Evolutionary conservation across 768 basidiomycete species (phyloP), one percentile per base, ranked within the genome.

Genomic region (Suillus cothurnatus): DNA sequence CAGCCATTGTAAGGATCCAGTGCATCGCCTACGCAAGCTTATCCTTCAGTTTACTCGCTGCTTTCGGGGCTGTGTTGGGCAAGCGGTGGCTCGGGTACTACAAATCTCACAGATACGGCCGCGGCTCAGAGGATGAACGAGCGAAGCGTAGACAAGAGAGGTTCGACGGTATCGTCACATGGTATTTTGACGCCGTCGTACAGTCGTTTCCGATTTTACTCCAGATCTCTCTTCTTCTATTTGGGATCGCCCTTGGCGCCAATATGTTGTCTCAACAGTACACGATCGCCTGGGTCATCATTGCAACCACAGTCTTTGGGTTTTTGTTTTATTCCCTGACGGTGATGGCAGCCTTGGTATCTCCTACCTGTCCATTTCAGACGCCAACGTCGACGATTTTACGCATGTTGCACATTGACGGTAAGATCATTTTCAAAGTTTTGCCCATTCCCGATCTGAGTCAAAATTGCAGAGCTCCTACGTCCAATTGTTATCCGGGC

Each of bases 11-110:
- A 47, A 47, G n/a, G n/a, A 47, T 47, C 12, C 69, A 70, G 34
- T 49, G 28, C 7, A 32, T 69, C 15, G 39, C 47, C 17, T 69
- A 69, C 39, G 62, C 63, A 34, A 69, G 68, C 45, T 56, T 69
- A 23, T 38, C 68, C 15, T 32, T 41, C 19, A 64, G 62, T 39
- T 58, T 69, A 7, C 55, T 65, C 19, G 67, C 68, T 17, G 68
- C 58, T 68, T 34, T 34, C 2, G 34, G 34, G 8, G 34, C 34
- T 9, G 34, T 34, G 34, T 9, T 34, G 2, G 34, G 34, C 9
- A 34, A 34, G 34, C 34, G 11, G 9, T 34, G 34, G 34, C 34
- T 34, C 8, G 34, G 34, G 34, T 34, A 34, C 34, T 34, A 34
- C 34, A 34, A 34, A 34, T 34, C 34, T 1, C 34, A 34, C 34